These are phyloP conservation scores for Alternaria triticimaculans DNA, from an alignment of 2,329 filamentous ascomycete genomes.

Conservation along the genomic window DNA sequence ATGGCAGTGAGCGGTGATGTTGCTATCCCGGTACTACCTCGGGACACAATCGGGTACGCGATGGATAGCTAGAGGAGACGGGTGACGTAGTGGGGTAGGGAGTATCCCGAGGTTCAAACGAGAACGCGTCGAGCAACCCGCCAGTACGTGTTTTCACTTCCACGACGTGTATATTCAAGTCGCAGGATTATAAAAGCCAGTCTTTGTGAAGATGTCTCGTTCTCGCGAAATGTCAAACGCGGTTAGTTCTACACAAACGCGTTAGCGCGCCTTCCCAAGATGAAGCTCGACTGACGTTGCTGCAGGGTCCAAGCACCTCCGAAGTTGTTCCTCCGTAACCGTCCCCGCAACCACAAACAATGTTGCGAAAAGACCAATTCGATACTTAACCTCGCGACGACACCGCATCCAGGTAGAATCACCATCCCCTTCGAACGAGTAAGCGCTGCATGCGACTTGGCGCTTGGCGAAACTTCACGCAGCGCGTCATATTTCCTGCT, in stretches of 20 bases:
- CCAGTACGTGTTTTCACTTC: not conserved
- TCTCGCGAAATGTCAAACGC: not conserved
- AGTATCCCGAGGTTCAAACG: constrained; percentile 2
- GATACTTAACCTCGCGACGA: not conserved
- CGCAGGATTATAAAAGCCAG: not conserved
- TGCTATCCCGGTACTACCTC: not conserved
- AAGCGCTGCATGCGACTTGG: constrained; percentile 18
- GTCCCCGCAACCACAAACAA: constrained; percentile 2
- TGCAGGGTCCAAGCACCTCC: constrained; percentile 19
- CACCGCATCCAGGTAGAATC: too few species aligned
- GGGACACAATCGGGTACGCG: not conserved
- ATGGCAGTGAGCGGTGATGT: not conserved
- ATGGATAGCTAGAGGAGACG: not conserved
- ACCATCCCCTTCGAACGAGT: not conserved
- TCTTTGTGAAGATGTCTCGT: not conserved
- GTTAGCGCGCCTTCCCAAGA: not conserved
- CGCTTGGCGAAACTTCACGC: constrained; percentile 2
- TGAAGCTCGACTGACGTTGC: not conserved
- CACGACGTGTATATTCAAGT: not conserved
- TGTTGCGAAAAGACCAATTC: not conserved
- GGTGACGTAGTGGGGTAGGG: constrained; percentile 15
- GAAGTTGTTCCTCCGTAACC: constrained; percentile 8
- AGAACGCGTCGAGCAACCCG: not conserved
- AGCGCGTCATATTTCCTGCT: constrained; percentile 4
- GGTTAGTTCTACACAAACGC: not conserved